A percentile compares a stretch with the other conserved stretches of the same genome.
Conservation (phyloP, 2,329 filamentous ascomycete species). For the Microdochium nivale region DNA sequence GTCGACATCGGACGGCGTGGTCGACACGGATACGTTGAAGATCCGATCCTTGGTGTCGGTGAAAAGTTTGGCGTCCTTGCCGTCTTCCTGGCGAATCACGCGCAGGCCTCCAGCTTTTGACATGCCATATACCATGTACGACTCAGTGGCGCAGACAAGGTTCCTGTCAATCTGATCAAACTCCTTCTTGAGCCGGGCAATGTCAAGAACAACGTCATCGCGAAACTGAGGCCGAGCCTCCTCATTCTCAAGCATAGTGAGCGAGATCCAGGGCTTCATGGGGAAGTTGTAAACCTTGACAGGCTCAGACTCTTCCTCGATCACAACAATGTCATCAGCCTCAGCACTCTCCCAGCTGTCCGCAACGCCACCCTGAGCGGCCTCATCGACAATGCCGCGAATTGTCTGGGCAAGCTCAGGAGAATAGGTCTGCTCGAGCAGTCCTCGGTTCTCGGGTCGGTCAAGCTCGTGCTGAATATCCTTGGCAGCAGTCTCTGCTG, state of each 20-base stretch:
- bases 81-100: constrained; percentile 90
- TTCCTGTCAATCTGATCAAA: constrained; percentile 97
- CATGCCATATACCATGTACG: constrained; percentile 91
- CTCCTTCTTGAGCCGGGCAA: constrained; percentile 91
- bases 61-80: constrained; percentile 85
- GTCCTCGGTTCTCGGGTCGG: constrained; percentile 41
- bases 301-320: constrained; percentile 56
- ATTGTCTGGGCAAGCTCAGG: constrained; percentile 42
- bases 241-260: constrained; percentile 58
- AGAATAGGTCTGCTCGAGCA: constrained; percentile 43
- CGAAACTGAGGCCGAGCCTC: constrained; percentile 57
- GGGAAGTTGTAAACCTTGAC: constrained; percentile 92
- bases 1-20: constrained; percentile 48
- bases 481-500: constrained; percentile 35
- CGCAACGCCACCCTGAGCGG: constrained; percentile 56
- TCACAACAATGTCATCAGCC: constrained; percentile 54
- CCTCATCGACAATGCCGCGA: constrained; percentile 43
- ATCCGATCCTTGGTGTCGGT: constrained; percentile 86
- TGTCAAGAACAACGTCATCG: constrained; percentile 78
- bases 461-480: constrained; percentile 45
- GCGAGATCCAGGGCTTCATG: constrained; percentile 91
- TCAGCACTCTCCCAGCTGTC: constrained; percentile 91
- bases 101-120: constrained; percentile 88
- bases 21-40: constrained; percentile 84
- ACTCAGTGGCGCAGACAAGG: constrained; percentile 78